These are phyloP conservation scores for Aaosphaeria pasadenensis DNA, from an alignment of 2,329 filamentous ascomycete genomes.

Conservation along the genomic window DNA sequence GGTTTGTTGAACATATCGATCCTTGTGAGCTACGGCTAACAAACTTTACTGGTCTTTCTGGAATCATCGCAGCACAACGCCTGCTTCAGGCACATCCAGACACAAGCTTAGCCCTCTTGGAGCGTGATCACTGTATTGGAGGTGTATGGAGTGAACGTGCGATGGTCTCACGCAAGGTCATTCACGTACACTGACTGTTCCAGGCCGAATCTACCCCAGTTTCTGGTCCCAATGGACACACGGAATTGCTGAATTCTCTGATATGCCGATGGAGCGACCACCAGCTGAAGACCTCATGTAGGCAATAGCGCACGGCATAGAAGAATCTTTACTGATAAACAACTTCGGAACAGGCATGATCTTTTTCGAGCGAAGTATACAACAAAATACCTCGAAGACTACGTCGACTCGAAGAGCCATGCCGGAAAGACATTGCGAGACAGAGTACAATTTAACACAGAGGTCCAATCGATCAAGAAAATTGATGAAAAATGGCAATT, in stretches of 20 bases:
- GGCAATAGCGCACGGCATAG: too few relatives aligned
- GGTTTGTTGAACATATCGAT: background rate
- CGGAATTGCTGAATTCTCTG: conserved; percentile 16
- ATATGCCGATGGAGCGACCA: conserved; percentile 11
- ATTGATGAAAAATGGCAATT: conserved; percentile 6
- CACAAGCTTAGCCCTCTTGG: conserved; percentile 7
- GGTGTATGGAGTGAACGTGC: conserved; percentile 11
- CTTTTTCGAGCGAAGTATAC: conserved; percentile 12
- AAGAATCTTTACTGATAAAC: too few relatives aligned
- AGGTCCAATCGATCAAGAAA: conserved; percentile 6
- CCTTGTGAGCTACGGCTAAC: too few relatives aligned
- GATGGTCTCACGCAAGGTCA: background rate
- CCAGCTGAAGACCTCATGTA: conserved; percentile 9
- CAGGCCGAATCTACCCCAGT: conserved; percentile 5
- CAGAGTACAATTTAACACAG: conserved; percentile 6
- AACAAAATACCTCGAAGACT: conserved; percentile 13
- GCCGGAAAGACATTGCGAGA: conserved; percentile 4
- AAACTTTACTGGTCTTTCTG: conserved; percentile 7
- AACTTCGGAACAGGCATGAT: background rate
- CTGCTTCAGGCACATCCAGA: conserved; percentile 11
- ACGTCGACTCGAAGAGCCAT: conserved; percentile 3
- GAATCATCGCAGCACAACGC: conserved; percentile 11
- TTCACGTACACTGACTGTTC: background rate
- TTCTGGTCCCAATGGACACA: conserved; percentile 15
- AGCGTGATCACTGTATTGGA: conserved; percentile 8